These are phyloP conservation scores for Trichosphaerium sp. DNA, from an alignment of 78 protist species.

Conservation along the genomic window DNA sequence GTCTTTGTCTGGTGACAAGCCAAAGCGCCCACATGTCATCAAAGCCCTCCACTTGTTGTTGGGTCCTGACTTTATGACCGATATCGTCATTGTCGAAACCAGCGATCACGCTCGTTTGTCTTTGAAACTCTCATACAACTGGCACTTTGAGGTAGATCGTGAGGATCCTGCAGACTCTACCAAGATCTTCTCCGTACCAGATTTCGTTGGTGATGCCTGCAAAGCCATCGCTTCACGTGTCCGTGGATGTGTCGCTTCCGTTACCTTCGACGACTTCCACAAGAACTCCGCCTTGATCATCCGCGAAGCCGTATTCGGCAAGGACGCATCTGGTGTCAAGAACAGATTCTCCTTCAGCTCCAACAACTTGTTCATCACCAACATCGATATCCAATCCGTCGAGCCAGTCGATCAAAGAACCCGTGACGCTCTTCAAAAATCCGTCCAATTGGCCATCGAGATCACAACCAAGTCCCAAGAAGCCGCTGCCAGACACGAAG, in stretches of 20 bases:
- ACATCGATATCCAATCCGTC: slow-evolving; percentile 83
- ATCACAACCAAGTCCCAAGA: slow-evolving; percentile 85
- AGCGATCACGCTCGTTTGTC: slow-evolving; percentile 82
- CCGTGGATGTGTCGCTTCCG: slow-evolving; percentile 79
- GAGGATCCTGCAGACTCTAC: slow-evolving; percentile 23
- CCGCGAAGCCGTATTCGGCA: slow-evolving; percentile 76
- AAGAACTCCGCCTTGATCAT: slow-evolving; percentile 72
- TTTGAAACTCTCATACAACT: slow-evolving; percentile 81
- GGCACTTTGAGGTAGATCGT: slow-evolving; percentile 59
- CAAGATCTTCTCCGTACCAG: slow-evolving; percentile 75
- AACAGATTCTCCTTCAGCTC: slow-evolving; percentile 51
- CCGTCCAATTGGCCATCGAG: slow-evolving; percentile 76
- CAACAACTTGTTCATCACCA: slow-evolving; percentile 77
- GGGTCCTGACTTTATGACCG: slow-evolving; percentile 91
- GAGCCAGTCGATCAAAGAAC: slow-evolving; percentile 90
- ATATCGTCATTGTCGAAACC: slow-evolving; percentile 82
- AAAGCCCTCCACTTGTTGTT: slow-evolving; percentile 52
- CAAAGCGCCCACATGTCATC: slow-evolving; percentile 82
- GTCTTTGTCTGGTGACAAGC: slow-evolving; percentile 81
- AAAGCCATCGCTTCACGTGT: slow-evolving; percentile 79
- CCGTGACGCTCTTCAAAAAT: slow-evolving; percentile 72
- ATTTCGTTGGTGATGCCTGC: slow-evolving; percentile 90
- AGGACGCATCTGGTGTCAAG: slow-evolving; percentile 9
- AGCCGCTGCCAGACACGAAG: slow-evolving; percentile 76
- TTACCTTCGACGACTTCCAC: slow-evolving; percentile 86